Evolutionary conservation across 2,329 filamentous ascomycete species (phyloP).

Genomic region (Lecanicillium sp.): DNA sequence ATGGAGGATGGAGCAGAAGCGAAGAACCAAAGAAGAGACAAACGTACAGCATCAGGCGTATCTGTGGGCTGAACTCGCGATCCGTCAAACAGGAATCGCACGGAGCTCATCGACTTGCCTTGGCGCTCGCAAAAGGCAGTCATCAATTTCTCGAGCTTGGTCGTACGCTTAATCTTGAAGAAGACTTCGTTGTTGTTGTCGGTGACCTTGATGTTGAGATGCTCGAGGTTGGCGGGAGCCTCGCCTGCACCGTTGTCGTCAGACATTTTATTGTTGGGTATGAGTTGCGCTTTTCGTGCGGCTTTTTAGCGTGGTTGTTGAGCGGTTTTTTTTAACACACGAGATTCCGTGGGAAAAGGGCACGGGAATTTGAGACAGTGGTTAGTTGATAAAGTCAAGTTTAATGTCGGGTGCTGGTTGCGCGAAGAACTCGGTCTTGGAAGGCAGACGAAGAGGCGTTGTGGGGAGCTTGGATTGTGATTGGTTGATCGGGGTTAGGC

Average conservation of each 20-base stretch:
- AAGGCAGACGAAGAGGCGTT: neutral
- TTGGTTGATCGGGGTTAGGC: neutral
- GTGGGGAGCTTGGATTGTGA: neutral
- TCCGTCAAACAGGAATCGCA: constrained; percentile 95
- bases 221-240: constrained; percentile 53
- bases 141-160: constrained; percentile 96
- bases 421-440: neutral
- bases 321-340: too few species aligned
- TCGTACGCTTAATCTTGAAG: constrained; percentile 99
- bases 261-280: constrained; percentile 32
- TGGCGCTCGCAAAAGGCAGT: constrained; percentile 94
- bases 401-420: too few species aligned
- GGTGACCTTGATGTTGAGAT: constrained; percentile 98
- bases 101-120: constrained; percentile 75
- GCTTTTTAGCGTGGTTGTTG: too few species aligned
- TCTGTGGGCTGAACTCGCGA: constrained; percentile 81
- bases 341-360: too few species aligned
- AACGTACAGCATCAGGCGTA: constrained; percentile 81
- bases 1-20: too few species aligned
- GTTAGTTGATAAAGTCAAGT: too few species aligned
- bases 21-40: neutral
- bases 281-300: neutral
- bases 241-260: constrained; percentile 42
- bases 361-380: too few species aligned
- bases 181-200: constrained; percentile 99